Percentiles rank a stretch among this genome's conserved stretches.
phyloP scores from a whole-genome alignment of 2,329 filamentous ascomycete species.

The Lasiodiplodia hormozganensis region DNA sequence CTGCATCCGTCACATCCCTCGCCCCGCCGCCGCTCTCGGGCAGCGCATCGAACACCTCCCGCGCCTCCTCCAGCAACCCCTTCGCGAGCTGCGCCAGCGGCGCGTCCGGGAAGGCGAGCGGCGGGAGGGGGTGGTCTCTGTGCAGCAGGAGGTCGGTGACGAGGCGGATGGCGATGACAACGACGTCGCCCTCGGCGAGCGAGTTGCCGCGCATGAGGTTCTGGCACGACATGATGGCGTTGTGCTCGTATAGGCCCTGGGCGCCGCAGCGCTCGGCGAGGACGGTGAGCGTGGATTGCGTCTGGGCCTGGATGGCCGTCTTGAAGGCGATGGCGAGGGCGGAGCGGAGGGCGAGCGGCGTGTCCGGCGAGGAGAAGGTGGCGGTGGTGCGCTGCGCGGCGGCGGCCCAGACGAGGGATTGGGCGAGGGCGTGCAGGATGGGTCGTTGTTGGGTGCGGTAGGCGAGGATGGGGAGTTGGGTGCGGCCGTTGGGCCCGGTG shows the following conservation, averaged over 20 bases:
- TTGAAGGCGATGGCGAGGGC: slow-evolving; percentile 10
- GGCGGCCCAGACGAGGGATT: slow-evolving; percentile 6
- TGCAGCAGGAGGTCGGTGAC: background rate
- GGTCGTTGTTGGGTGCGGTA: background rate
- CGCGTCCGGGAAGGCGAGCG: background rate
- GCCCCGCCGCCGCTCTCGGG: background rate
- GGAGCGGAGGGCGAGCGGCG: background rate
- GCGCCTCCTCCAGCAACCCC: background rate
- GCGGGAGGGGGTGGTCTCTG: background rate
- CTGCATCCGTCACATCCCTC: background rate
- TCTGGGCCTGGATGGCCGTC: background rate
- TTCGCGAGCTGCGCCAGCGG: background rate
- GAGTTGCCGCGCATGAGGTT: slow-evolving; percentile 21
- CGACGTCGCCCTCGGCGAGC: slow-evolving; percentile 11
- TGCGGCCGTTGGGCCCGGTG: background rate
- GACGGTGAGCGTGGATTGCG: background rate
- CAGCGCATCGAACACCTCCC: background rate
- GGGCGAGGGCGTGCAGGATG: slow-evolving; percentile 1
- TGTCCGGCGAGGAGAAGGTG: background rate
- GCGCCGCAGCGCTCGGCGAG: slow-evolving; percentile 16
- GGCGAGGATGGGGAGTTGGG: background rate
- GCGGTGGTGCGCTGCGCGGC: background rate
- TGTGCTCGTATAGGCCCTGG: slow-evolving; percentile 21
- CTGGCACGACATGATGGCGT: background rate
- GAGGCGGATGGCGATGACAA: slow-evolving; percentile 3